Percentiles rank a stretch among this genome's conserved stretches.
These are phyloP conservation scores for Syzygium grande DNA, from an alignment of 345 rosid genomes.

Conservation along the genomic window DNA sequence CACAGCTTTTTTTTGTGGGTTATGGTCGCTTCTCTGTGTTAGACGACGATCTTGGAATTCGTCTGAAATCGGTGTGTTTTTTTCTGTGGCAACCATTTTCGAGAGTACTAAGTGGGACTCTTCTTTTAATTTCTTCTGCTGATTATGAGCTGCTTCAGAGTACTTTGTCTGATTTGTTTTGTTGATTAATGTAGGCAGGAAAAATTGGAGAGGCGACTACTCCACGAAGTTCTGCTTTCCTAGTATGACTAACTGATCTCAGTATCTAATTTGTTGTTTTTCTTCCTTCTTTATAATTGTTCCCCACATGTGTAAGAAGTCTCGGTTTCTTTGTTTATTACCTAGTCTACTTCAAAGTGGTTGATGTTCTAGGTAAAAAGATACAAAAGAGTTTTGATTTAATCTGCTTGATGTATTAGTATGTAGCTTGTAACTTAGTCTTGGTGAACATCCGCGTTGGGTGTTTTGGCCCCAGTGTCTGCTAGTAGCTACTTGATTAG, in stretches of 20 bases:
- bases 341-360: neutral
- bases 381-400: neutral
- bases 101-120: neutral
- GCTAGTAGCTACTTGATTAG: neutral
- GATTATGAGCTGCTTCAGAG: neutral
- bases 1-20: neutral
- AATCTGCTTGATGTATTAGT: neutral
- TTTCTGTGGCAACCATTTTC: neutral
- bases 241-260: neutral
- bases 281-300: neutral
- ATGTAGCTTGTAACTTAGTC: neutral
- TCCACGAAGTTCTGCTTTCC: conserved; percentile 13
- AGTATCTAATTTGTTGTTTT: neutral
- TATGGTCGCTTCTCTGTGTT: neutral
- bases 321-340: neutral
- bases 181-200: conserved; percentile 15
- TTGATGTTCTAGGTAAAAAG: neutral
- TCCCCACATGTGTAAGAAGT: neutral
- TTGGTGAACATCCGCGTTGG: neutral
- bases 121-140: neutral
- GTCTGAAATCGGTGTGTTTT: neutral
- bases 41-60: neutral
- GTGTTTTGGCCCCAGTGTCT: neutral
- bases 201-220: conserved; percentile 15
- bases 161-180: conserved; percentile 9